phyloP scores from a whole-genome alignment of 129 eudicot genomes.

The Chrysanthemum lavandulifolium region DNA sequence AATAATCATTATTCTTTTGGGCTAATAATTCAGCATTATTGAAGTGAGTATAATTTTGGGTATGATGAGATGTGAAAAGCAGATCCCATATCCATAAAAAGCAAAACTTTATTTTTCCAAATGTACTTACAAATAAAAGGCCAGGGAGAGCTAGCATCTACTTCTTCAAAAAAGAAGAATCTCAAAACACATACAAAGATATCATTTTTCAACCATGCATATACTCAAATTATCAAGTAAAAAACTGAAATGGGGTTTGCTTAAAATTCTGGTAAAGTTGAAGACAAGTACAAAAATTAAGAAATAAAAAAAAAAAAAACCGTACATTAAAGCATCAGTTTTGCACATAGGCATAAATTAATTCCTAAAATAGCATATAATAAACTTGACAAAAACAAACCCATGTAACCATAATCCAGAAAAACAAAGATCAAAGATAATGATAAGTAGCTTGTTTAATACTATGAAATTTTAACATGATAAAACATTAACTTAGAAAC shows the following conservation, averaged over 20 bases:
- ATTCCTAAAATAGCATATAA: conserved; percentile 22
- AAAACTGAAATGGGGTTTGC: conserved; percentile 28
- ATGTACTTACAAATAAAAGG: conserved; percentile 34
- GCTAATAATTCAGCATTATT: conserved; percentile 21
- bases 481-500: conserved; percentile 16
- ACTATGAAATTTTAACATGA: background rate
- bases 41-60: conserved; percentile 26
- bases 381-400: conserved; percentile 13
- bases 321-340: conserved; percentile 18
- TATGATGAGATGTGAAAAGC: conserved; percentile 65
- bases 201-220: background rate
- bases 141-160: conserved; percentile 14
- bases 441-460: background rate
- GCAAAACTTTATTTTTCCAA: conserved; percentile 52
- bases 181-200: conserved; percentile 29
- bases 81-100: conserved; percentile 69
- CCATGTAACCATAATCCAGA: background rate
- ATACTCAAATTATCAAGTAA: background rate
- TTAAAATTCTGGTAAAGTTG: conserved; percentile 34
- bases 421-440: background rate
- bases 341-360: conserved; percentile 27
- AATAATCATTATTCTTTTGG: conserved; percentile 18
- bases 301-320: conserved; percentile 13
- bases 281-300: conserved; percentile 36
- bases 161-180: conserved; percentile 61